Evolutionary conservation across 1,284 basidiomycete genomes (phyloP).

Genomic region (Marasmius sp.): DNA sequence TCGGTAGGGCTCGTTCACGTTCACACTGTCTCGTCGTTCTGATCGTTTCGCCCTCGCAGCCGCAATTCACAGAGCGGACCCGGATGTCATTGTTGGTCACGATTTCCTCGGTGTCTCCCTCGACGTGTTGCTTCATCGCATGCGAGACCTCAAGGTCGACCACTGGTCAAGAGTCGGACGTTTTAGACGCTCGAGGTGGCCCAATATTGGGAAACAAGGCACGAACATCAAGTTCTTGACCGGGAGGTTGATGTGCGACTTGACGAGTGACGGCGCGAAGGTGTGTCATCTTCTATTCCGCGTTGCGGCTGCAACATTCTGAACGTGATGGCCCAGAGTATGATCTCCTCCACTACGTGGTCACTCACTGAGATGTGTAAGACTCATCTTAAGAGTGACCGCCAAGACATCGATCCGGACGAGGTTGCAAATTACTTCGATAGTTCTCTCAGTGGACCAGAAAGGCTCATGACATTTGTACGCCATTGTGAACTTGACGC

Average conservation of each 20-base stretch:
- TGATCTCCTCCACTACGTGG: conserved; percentile 97
- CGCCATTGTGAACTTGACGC: conserved; percentile 92
- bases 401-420: conserved; percentile 95
- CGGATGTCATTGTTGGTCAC: conserved; percentile 94
- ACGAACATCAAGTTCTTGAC: conserved; percentile 83
- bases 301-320: background rate
- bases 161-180: conserved; percentile 95
- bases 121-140: conserved; percentile 89
- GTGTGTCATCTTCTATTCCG: conserved; percentile 37
- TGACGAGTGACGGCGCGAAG: conserved; percentile 93
- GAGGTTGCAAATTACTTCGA: conserved; percentile 94
- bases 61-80: conserved; percentile 84
- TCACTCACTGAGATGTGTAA: conserved; percentile 96
- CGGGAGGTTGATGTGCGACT: conserved; percentile 89
- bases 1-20: conserved; percentile 47
- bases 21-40: background rate
- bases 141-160: conserved; percentile 87
- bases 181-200: conserved; percentile 86
- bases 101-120: conserved; percentile 92
- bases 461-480: conserved; percentile 84
- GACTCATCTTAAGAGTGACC: conserved; percentile 82
- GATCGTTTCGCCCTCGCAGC: conserved; percentile 41
- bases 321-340: conserved; percentile 52
- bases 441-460: conserved; percentile 75
- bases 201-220: conserved; percentile 80